These are phyloP conservation scores for Diaporthe longicolla DNA, from an alignment of 2,329 filamentous ascomycete genomes.

Conservation along the genomic window DNA sequence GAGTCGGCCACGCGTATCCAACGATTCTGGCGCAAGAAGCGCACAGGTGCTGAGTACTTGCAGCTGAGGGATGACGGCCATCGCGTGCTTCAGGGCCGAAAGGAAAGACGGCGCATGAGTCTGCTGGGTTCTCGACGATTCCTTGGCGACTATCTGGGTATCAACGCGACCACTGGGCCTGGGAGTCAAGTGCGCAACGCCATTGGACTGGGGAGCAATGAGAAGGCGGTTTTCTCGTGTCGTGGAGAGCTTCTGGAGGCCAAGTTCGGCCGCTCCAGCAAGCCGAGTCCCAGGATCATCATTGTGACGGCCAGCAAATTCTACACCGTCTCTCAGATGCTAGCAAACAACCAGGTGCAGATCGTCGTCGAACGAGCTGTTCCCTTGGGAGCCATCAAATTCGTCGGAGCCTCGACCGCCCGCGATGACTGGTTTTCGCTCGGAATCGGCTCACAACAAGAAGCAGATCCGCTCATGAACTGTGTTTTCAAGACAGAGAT, in stretches of 20 bases:
- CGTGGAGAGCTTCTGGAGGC: conserved; percentile 90
- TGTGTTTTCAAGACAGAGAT: conserved; percentile 98
- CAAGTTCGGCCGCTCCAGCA: conserved; percentile 97
- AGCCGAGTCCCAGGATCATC: conserved; percentile 87
- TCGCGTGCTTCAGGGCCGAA: conserved; percentile 82
- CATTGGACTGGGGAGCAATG: conserved; percentile 78
- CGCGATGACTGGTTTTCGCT: conserved; percentile 98
- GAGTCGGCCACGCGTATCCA: conserved; percentile 96
- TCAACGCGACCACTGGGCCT: conserved; percentile 84
- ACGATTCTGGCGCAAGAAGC: conserved; percentile 94
- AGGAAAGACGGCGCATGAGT: conserved; percentile 93
- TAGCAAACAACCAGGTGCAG: conserved; percentile 85
- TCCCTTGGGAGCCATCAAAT: conserved; percentile 89
- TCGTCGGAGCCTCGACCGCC: conserved; percentile 82
- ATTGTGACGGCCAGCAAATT: conserved; percentile 89
- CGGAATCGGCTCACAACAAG: conserved; percentile 89
- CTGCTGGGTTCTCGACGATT: conserved; percentile 92
- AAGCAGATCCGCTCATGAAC: conserved; percentile 92
- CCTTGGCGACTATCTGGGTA: conserved; percentile 93
- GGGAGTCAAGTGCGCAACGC: conserved; percentile 85
- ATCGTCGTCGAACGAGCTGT: conserved; percentile 87
- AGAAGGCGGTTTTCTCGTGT: conserved; percentile 89
- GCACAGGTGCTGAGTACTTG: conserved; percentile 89
- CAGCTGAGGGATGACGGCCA: conserved; percentile 92
- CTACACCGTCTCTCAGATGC: conserved; percentile 87